phyloP scores from a whole-genome alignment of 345 rosid genomes.

The Eucalyptus rudis region DNA sequence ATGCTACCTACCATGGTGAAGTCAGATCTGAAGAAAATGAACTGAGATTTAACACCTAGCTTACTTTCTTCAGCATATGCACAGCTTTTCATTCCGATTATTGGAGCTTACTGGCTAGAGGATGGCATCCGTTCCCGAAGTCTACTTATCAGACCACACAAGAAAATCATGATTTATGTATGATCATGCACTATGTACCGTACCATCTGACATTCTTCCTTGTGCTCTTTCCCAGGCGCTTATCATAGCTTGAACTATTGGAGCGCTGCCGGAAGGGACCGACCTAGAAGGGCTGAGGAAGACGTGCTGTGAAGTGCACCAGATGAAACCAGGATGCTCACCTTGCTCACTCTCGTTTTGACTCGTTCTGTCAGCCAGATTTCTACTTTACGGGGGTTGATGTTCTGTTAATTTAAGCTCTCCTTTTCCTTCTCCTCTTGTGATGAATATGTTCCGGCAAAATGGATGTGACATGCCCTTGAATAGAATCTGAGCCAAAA shows the following conservation, averaged over 20 bases:
- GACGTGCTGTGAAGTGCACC: constrained; percentile 27
- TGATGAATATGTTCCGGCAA: not conserved
- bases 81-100: not conserved
- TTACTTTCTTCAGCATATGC: not conserved
- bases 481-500: not conserved
- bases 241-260: constrained; percentile 62
- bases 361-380: not conserved
- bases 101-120: not conserved
- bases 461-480: not conserved
- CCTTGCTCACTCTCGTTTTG: not conserved
- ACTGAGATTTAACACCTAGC: not conserved
- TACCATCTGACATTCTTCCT: not conserved
- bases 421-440: not conserved
- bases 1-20: not conserved
- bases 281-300: constrained; percentile 77
- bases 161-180: not conserved
- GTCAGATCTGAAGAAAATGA: not conserved
- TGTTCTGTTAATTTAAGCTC: not conserved
- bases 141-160: not conserved
- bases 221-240: constrained; percentile 10
- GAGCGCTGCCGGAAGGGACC: constrained; percentile 76
- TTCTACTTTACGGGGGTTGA: not conserved
- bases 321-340: not conserved
- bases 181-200: not conserved
- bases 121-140: not conserved